Percentiles rank a stretch among this genome's conserved stretches.
Evolutionary conservation across 169 alveolate species (phyloP).

Genomic region (Perkinsus marinus): DNA sequence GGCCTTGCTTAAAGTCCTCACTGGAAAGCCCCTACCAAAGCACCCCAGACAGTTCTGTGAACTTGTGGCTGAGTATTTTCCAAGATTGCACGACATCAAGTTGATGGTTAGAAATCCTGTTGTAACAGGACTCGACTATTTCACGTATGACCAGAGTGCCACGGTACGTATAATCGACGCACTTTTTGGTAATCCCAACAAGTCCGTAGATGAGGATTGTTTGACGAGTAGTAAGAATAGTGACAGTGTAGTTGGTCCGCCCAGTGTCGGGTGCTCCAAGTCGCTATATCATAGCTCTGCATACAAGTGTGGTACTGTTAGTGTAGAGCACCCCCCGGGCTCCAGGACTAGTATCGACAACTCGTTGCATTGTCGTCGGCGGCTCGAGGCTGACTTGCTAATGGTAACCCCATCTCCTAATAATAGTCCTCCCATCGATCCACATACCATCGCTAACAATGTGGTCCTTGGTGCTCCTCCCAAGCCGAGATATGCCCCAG

Average conservation of each 20-base stretch:
- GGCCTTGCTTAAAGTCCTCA: slow-evolving; percentile 42
- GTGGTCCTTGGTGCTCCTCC: not conserved
- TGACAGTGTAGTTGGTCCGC: not conserved
- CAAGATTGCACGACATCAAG: slow-evolving; percentile 54
- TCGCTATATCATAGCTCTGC: not conserved
- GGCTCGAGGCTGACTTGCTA: not conserved
- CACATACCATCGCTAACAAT: not conserved
- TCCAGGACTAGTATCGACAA: not conserved
- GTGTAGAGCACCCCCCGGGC: not conserved
- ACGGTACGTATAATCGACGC: not conserved
- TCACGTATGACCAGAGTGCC: not conserved
- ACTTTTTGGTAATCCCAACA: not conserved
- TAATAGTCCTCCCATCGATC: not conserved
- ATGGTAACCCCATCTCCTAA: not conserved
- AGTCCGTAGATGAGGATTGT: not conserved
- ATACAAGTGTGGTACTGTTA: not conserved
- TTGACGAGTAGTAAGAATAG: not conserved
- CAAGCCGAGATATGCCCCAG: not conserved
- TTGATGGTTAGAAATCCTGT: slow-evolving; percentile 34
- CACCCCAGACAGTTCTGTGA: slow-evolving; percentile 43
- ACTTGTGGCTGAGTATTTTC: slow-evolving; percentile 37
- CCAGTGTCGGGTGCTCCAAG: not conserved
- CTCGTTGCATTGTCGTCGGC: not conserved
- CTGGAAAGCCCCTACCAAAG: slow-evolving; percentile 40
- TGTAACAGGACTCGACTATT: not conserved